Conservation (phyloP, 306 rosid species). For the Citrullus mucosospermus region DNA sequence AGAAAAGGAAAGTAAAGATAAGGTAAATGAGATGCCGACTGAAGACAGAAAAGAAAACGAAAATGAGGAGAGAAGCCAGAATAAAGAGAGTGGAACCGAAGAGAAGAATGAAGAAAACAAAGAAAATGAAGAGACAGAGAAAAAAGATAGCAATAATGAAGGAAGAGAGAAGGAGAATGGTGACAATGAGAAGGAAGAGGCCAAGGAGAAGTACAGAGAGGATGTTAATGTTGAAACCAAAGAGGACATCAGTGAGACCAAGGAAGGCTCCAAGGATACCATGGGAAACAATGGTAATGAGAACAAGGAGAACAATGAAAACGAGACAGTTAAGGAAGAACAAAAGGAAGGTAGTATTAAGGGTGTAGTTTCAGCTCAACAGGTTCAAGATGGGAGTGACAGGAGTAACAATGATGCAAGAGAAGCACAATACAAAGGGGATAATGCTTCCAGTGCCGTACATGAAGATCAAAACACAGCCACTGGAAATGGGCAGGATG, state of each 20-base stretch:
- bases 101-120: constrained; percentile 15
- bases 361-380: constrained; percentile 36
- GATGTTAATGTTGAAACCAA: constrained; percentile 8
- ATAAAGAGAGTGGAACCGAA: neutral
- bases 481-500: constrained; percentile 22
- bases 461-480: constrained; percentile 26
- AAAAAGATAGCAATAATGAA: constrained; percentile 8
- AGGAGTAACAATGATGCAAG: constrained; percentile 35
- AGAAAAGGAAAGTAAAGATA: constrained; percentile 7
- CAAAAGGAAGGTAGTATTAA: constrained; percentile 36
- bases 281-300: neutral
- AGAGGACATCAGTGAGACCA: constrained; percentile 3
- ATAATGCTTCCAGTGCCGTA: constrained; percentile 77
- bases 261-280: neutral
- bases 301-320: constrained; percentile 27
- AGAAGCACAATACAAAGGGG: constrained; percentile 63
- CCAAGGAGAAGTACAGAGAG: constrained; percentile 10
- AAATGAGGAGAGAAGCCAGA: neutral
- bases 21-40: constrained; percentile 23
- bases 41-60: constrained; percentile 20
- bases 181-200: neutral
- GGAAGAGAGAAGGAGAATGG: constrained; percentile 12
- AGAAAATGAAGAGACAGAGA: constrained; percentile 6
- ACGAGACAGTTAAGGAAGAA: constrained; percentile 16
- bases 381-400: constrained; percentile 43